These are phyloP conservation scores for Dictyostelium firmibasis DNA, from an alignment of 78 protist genomes.

Conservation along the genomic window DNA sequence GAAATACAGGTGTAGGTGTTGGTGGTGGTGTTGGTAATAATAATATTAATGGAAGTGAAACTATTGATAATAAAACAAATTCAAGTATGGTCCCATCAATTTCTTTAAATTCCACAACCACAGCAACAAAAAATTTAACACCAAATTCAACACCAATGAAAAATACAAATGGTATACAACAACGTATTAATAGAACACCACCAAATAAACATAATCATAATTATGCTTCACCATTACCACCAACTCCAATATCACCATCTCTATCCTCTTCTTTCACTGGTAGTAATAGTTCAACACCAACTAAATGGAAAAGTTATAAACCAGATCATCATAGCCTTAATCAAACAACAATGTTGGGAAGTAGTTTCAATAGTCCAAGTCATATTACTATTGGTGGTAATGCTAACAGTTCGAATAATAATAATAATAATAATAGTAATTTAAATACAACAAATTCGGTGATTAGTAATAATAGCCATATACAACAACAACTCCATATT, in stretches of 20 bases:
- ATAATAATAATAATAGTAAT: neutral
- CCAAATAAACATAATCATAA: constrained; percentile 5
- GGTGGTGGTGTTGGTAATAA: neutral
- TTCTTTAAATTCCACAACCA: neutral
- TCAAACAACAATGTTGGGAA: neutral
- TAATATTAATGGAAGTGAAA: neutral
- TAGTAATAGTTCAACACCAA: neutral
- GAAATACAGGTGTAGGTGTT: neutral
- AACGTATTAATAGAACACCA: neutral
- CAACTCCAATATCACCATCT: neutral
- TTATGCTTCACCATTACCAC: neutral
- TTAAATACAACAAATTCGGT: neutral
- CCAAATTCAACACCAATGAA: neutral
- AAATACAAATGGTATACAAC: neutral
- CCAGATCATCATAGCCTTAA: neutral
- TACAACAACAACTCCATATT: neutral
- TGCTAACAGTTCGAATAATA: neutral
- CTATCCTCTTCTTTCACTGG: neutral
- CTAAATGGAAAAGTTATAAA: constrained; percentile 70
- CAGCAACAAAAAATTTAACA: neutral
- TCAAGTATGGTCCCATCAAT: neutral
- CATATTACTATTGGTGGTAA: neutral
- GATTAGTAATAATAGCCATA: neutral
- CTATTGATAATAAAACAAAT: neutral
- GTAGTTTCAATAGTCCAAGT: neutral